Evolutionary conservation across 169 alveolate genomes (phyloP), one percentile per base, ranked within the genome.

Genomic region (Plasmodium coatneyi): DNA sequence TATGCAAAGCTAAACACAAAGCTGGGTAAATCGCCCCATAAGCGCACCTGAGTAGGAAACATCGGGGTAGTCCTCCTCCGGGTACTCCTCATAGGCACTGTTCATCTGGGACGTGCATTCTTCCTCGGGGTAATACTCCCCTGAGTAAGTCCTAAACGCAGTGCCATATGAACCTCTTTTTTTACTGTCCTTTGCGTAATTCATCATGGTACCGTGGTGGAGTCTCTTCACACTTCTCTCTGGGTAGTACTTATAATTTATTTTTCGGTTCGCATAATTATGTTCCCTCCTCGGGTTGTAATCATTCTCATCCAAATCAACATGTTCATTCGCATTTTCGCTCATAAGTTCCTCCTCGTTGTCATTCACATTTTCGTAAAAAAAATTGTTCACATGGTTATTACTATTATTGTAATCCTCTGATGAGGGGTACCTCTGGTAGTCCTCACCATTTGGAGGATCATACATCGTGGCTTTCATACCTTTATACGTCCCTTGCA

Each of bases 141-240:
- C 79, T 0, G 82, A 22, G 34, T 78, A 87, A 2, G 79, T 87
- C 71, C 56, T 79, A 78, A 34, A 66, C 9, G 28, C 52, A 39
- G 70, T 43, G n/a, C 41, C 36, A 56, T 54, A 36, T 0, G 66
- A 39, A 30, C 70, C 49, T 25, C 71, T 79, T 60, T 79, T 76
- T 56, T 60, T 78, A 76, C 52, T 80, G 46, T 87, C 93, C 66
- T 66, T 84, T 74, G 52, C 2, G 22, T 72, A 74, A 72, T 49
- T 84, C 76, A 72, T 46, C 28, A 56, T 39, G 5, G 19, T 39
- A 22, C 79, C 93, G 80, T 87, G 71, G 22, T 84, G 41, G 10
- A 80, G 71, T 87, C 93, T 87, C 71, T 66, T 87, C 41, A 87
- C 22, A n/a, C 22, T 56, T 28, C 84, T 78, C 10, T 87, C 93